phyloP scores from a whole-genome alignment of 345 rosid species.

The Euphorbia lathyris region DNA sequence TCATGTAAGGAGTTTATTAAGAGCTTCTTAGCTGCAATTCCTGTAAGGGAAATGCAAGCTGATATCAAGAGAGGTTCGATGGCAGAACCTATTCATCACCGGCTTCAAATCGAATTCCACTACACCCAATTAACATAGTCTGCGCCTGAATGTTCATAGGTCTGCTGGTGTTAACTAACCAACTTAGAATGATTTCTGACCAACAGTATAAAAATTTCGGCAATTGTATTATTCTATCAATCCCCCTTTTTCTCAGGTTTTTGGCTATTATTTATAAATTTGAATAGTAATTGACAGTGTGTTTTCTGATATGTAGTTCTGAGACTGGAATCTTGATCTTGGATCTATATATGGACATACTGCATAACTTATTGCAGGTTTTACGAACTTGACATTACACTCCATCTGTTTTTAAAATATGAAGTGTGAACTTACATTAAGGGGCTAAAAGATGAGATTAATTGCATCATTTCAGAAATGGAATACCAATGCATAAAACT shows the following conservation, averaged over 20 bases:
- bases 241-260: not conserved
- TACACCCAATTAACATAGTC: slow-evolving; percentile 34
- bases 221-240: slow-evolving; percentile 2
- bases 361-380: too few species aligned
- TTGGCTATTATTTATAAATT: too few species aligned
- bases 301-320: too few species aligned
- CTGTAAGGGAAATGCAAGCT: slow-evolving; percentile 52
- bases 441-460: too few species aligned
- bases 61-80: slow-evolving; percentile 60
- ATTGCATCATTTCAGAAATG: too few species aligned
- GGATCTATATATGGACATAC: too few species aligned
- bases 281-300: too few species aligned
- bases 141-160: slow-evolving; percentile 6
- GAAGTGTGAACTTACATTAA: too few species aligned
- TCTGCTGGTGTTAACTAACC: not conserved
- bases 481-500: too few species aligned
- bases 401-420: too few species aligned
- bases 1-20: slow-evolving; percentile 68
- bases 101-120: slow-evolving; percentile 65
- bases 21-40: slow-evolving; percentile 66
- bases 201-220: not conserved
- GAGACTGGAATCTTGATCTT: too few species aligned
- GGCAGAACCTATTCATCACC: slow-evolving; percentile 57
- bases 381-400: too few species aligned
- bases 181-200: not conserved